Evolutionary conservation across 2,329 filamentous ascomycete species (phyloP), one percentile per base, ranked within the genome.

Genomic region (Malbranchea cinnamomea): DNA sequence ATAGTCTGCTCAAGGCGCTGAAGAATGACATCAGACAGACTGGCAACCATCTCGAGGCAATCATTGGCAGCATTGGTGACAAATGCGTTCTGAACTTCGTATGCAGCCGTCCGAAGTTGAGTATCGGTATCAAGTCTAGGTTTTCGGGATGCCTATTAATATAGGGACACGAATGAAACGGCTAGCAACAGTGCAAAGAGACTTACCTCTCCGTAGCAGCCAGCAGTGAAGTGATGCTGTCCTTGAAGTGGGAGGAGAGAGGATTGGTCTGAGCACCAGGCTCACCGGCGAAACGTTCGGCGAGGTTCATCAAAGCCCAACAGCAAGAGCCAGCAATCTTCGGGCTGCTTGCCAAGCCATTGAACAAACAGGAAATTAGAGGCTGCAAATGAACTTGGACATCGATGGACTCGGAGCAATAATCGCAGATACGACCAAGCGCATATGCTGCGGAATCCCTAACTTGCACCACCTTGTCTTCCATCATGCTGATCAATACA

Each of bases 251-350:
- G 38, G 77, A 74, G 2, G 85, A 92, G 28, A 98, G 66, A 24
- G 83, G 70, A 60, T 95, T 98, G 28, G 66, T 66, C 45, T 77
- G 65, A 37, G 76, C 78, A 28, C 81, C 82, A 33, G 76, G 68
- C 32, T 94, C 85, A 34, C 84, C 83, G 17, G 84, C 81, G 52
- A 95, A 98, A 37, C 85, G 78, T 52, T 98, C 89, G 7, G 89
- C 87, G 50, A 98, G 63, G 60, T 95, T 98, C 82, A 98, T 95
- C 42, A 98, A 63, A 18, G 89, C 85, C 89, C 91, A 94, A 63
- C 89, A 98, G 73, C 89, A 95, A 17, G 89, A 98, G 32, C 83
- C 76, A 18, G 87, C 89, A 76, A 98, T 98, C 71, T 92, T 94
- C 36, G 84, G 78, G 53, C 79, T 89, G 60, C 80, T 87, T 36